Evolutionary conservation across 306 rosid species (phyloP).

Genomic region (Vicia sativa): DNA sequence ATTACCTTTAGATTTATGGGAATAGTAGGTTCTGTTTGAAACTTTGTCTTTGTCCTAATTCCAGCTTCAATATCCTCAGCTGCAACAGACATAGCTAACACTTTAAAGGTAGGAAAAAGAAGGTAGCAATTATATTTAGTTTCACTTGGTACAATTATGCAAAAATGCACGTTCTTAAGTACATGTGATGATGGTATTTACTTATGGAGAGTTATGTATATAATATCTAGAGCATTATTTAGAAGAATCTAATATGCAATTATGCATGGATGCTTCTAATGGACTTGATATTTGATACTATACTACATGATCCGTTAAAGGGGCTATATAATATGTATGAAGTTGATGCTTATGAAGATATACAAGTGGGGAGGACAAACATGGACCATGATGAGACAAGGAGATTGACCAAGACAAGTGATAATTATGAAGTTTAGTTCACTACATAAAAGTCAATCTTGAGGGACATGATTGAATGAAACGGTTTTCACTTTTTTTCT

Average conservation of each 20-base stretch:
- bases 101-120: constrained; percentile 17
- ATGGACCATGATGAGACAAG: constrained; percentile 37
- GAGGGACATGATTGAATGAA: constrained; percentile 29
- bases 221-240: constrained; percentile 29
- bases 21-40: constrained; percentile 81
- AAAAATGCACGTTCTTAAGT: constrained; percentile 18
- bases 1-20: constrained; percentile 86
- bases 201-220: background rate
- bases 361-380: constrained; percentile 13
- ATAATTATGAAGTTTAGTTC: constrained; percentile 1
- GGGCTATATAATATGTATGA: constrained; percentile 4
- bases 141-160: too few species aligned
- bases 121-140: too few species aligned
- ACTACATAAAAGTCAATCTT: constrained; percentile 35
- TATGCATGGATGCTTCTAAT: constrained; percentile 43
- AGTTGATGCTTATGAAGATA: constrained; percentile 15
- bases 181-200: background rate
- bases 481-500: constrained; percentile 13
- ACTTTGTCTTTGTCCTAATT: constrained; percentile 51
- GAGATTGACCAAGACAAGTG: constrained; percentile 19
- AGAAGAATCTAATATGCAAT: constrained; percentile 24
- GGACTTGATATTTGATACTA: constrained; percentile 28
- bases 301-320: constrained; percentile 35
- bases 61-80: constrained; percentile 97
- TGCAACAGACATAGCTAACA: constrained; percentile 52